Percentiles rank a stretch among this genome's conserved stretches.
phyloP scores from a whole-genome alignment of 1,139 yeast genomes.

The Sugiyamaella neomexicana region DNA sequence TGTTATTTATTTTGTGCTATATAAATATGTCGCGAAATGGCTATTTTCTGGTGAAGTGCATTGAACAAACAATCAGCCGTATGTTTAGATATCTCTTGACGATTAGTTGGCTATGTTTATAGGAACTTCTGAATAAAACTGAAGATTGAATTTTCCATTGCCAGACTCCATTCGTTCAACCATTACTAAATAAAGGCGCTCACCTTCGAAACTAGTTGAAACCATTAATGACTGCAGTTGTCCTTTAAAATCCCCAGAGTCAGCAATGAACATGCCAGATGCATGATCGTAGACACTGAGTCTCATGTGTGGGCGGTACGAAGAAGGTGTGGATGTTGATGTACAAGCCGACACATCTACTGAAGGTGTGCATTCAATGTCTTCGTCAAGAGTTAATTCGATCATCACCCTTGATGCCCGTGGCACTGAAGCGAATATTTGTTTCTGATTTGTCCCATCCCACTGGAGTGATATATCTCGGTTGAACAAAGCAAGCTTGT shows the following conservation, averaged over 20 bases:
- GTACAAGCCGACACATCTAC: neutral
- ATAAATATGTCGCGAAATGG: neutral
- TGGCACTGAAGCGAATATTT: slow-evolving; percentile 20
- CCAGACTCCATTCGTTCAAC: slow-evolving; percentile 39
- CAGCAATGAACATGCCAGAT: slow-evolving; percentile 26
- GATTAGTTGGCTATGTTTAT: slow-evolving; percentile 13
- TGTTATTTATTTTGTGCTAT: neutral
- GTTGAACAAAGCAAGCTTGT: slow-evolving; percentile 30
- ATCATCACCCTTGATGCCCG: slow-evolving; percentile 14
- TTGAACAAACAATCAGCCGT: slow-evolving; percentile 2
- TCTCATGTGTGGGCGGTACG: slow-evolving; percentile 35
- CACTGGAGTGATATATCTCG: slow-evolving; percentile 25
- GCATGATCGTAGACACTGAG: slow-evolving; percentile 34
- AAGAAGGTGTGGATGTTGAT: neutral
- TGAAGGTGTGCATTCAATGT: slow-evolving; percentile 11
- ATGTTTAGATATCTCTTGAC: neutral
- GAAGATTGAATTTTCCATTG: slow-evolving; percentile 28
- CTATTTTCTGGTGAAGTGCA: neutral
- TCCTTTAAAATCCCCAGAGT: slow-evolving; percentile 48
- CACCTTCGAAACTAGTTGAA: slow-evolving; percentile 14
- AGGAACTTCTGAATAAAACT: slow-evolving; percentile 28
- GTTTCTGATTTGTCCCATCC: slow-evolving; percentile 29
- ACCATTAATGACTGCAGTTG: slow-evolving; percentile 17
- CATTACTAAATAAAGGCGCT: slow-evolving; percentile 23
- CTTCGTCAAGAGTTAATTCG: slow-evolving; percentile 6